These are phyloP conservation scores for Eucalyptus tenuipes DNA, from an alignment of 345 rosid species.

Conservation along the genomic window DNA sequence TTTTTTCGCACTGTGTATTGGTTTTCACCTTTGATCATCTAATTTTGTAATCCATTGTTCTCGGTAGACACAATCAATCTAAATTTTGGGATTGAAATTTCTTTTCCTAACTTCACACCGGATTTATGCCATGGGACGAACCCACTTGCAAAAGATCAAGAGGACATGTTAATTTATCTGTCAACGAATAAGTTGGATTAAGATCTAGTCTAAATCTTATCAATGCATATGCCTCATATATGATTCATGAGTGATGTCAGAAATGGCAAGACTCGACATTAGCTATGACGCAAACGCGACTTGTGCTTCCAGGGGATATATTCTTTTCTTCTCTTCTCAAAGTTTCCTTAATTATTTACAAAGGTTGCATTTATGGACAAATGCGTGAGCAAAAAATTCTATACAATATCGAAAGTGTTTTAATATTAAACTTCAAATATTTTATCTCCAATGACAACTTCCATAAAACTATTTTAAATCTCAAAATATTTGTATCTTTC, in stretches of 20 bases:
- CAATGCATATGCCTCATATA: accelerated
- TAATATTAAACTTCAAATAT: not conserved
- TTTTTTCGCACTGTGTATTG: not conserved
- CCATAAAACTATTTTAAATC: not conserved
- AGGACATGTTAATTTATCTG: accelerated
- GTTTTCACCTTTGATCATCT: not conserved
- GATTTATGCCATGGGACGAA: accelerated
- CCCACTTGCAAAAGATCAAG: not conserved
- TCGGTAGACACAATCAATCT: not conserved
- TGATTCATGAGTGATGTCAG: not conserved
- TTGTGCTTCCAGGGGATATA: not conserved
- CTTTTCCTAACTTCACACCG: accelerated
- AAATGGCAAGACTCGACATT: not conserved
- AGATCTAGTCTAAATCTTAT: not conserved
- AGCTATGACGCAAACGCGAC: not conserved
- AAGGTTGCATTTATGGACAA: not conserved
- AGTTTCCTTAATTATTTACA: not conserved
- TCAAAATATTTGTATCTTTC: not conserved
- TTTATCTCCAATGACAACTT: not conserved
- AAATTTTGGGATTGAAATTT: not conserved
- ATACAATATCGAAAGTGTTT: not conserved
- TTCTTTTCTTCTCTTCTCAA: not conserved
- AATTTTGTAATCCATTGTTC: not conserved
- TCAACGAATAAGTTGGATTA: accelerated
- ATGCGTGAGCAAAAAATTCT: not conserved